Conservation (phyloP, 257 asterid species). For the Solanum dulcamara region DNA sequence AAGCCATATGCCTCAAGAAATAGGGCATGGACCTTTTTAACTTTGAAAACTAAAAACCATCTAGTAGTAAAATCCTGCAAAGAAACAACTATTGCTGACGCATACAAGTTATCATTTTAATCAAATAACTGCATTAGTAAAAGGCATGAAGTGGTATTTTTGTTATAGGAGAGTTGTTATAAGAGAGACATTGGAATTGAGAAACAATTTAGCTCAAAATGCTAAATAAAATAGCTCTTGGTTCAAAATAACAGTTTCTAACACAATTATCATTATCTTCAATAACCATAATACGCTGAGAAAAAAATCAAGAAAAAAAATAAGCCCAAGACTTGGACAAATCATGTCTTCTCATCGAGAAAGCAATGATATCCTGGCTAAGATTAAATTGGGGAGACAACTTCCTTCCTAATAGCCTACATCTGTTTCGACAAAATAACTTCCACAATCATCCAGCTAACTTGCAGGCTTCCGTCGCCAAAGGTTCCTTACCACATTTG, state of each 20-base stretch:
- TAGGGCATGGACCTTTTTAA: background rate
- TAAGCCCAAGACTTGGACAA: background rate
- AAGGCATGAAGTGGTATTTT: background rate
- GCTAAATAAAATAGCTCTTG: background rate
- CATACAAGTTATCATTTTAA: background rate
- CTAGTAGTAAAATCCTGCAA: background rate
- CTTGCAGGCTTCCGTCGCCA: background rate
- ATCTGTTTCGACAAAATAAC: background rate
- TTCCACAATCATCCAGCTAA: background rate
- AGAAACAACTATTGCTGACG: background rate
- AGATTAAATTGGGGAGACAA: background rate
- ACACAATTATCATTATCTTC: background rate
- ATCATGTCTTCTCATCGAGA: background rate
- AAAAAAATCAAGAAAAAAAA: background rate
- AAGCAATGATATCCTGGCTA: background rate
- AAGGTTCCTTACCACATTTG: background rate
- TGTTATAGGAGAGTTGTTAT: background rate
- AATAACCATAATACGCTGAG: background rate
- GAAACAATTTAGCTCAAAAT: background rate
- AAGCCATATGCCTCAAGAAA: background rate
- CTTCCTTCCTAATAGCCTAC: background rate
- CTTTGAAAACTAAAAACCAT: background rate
- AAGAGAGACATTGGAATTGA: background rate
- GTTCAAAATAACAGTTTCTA: background rate
- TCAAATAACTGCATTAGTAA: background rate